Percentiles rank a stretch among this genome's conserved stretches.
Evolutionary conservation across 2,329 filamentous ascomycete species (phyloP).

Genomic region (Curvularia eragrostidis): DNA sequence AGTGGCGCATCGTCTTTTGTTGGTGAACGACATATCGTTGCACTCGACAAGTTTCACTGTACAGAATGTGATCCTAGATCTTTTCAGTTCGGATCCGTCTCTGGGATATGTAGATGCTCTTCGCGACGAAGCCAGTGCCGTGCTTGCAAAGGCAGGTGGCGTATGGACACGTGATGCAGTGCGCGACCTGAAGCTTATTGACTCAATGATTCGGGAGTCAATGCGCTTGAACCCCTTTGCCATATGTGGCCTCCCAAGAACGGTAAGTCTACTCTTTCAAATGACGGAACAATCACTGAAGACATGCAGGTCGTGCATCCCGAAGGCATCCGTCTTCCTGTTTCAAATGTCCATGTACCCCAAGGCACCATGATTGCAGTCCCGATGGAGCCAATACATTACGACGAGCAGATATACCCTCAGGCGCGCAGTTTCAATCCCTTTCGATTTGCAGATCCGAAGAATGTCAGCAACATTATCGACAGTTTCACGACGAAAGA

Average conservation of each 20-base stretch:
- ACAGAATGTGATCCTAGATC: slow-evolving; percentile 25
- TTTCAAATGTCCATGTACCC: slow-evolving; percentile 18
- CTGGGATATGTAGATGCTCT: slow-evolving; percentile 19
- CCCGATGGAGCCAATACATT: slow-evolving; percentile 25
- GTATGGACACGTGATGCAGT: slow-evolving; percentile 24
- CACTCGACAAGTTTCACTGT: slow-evolving; percentile 24
- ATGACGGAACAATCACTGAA: not conserved
- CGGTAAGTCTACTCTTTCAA: slow-evolving; percentile 6
- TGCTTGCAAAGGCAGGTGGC: slow-evolving; percentile 15
- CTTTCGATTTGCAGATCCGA: slow-evolving; percentile 23
- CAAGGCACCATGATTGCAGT: slow-evolving; percentile 23
- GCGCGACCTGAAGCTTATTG: slow-evolving; percentile 20
- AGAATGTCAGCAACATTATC: slow-evolving; percentile 19
- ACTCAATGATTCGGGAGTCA: slow-evolving; percentile 23
- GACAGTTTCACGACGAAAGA: slow-evolving; percentile 22
- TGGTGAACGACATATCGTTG: slow-evolving; percentile 26
- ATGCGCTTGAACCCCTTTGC: slow-evolving; percentile 27
- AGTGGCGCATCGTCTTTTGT: slow-evolving; percentile 22
- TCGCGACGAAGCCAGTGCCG: slow-evolving; percentile 19
- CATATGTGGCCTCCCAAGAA: slow-evolving; percentile 21
- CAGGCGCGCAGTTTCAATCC: slow-evolving; percentile 24
- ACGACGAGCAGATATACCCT: slow-evolving; percentile 20
- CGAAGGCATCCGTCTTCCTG: slow-evolving; percentile 13
- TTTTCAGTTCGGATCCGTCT: slow-evolving; percentile 22
- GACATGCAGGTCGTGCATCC: slow-evolving; percentile 21